Evolutionary conservation across 495 filamentous ascomycete genomes (phyloP), one percentile per base, ranked within the genome.

Genomic region (Trichoderma gamsii): DNA sequence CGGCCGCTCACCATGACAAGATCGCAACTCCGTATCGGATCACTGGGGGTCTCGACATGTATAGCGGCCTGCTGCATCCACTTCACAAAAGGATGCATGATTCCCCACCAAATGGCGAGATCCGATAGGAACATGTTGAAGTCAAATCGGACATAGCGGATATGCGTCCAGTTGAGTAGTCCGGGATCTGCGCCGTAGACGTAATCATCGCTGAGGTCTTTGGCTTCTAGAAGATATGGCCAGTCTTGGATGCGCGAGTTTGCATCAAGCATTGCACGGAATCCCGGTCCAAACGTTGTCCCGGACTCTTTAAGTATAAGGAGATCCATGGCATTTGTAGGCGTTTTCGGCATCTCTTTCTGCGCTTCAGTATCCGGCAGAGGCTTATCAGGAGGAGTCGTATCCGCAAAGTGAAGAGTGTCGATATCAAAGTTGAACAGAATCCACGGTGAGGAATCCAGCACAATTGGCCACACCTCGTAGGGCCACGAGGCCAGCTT

Each of bases 381-480:
- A 18, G 56, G 56, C 56, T 61, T 61, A 9, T 61, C 56, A 21
- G 56, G 56, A 61, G 56, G 23, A 18, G 23, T 32, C 56, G 25
- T 61, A 25, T 61, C 56, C 23, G 56, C 56, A 61, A 61, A 61
- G 56, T 61, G 56, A 6, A 61, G 56, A 6, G 56, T 61, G 56
- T 61, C 56, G 15, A 61, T 61, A 21, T 61, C 56, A 61, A 61
- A 61, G 56, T 61, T 61, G 56, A 61, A 61, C 8, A 61, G 16
- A 12, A 61, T 61, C 2, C 23, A 21, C 25, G 56, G 56, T 25
- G 56, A 61, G 11, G 23, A 23, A 32, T 61, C 56, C 56, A 61
- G 27, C 4, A 61, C 56, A 32, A 61, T 29, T 4, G 56, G 56
- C 56, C 56, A 61, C 13, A 12, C 13, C 3, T 61, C 56, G 6